Conservation (phyloP, 495 filamentous ascomycete genomes). For the Penicillium parvum region DNA sequence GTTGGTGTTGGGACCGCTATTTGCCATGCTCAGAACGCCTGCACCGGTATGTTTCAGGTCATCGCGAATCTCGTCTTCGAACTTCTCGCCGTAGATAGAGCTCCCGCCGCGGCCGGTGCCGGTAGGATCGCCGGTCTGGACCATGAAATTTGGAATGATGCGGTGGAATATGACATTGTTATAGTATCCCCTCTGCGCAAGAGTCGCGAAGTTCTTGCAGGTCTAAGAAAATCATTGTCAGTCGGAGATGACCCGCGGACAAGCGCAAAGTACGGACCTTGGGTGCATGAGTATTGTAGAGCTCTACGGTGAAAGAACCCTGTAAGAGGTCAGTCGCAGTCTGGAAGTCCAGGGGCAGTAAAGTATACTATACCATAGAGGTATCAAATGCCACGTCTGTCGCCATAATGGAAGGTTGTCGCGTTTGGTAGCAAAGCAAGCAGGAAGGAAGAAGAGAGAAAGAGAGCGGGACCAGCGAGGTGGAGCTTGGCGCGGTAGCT, state of each 20-base stretch:
- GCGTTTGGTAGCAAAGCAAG: not conserved
- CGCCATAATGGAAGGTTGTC: constrained; percentile 50
- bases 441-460: constrained; percentile 1
- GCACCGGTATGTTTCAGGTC: constrained; percentile 89
- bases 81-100: constrained; percentile 91
- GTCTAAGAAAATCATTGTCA: constrained; percentile 49
- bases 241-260: not conserved
- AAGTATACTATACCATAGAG: constrained; percentile 63
- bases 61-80: constrained; percentile 82
- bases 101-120: constrained; percentile 88
- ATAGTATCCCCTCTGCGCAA: constrained; percentile 82
- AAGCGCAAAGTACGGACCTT: constrained; percentile 40
- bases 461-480: constrained; percentile 4
- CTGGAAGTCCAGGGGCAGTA: not conserved
- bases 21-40: constrained; percentile 92
- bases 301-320: constrained; percentile 83
- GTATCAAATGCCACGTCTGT: constrained; percentile 75
- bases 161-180: constrained; percentile 83
- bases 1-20: constrained; percentile 90
- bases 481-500: constrained; percentile 13
- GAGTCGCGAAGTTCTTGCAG: constrained; percentile 81
- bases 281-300: constrained; percentile 78
- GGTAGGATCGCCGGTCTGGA: constrained; percentile 93
- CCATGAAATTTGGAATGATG: constrained; percentile 94
- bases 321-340: constrained; percentile 27